Percentiles rank a stretch among this genome's conserved stretches.
Evolutionary conservation across 2,329 filamentous ascomycete species (phyloP).

Genomic region (Lasiodiplodia hormozganensis): DNA sequence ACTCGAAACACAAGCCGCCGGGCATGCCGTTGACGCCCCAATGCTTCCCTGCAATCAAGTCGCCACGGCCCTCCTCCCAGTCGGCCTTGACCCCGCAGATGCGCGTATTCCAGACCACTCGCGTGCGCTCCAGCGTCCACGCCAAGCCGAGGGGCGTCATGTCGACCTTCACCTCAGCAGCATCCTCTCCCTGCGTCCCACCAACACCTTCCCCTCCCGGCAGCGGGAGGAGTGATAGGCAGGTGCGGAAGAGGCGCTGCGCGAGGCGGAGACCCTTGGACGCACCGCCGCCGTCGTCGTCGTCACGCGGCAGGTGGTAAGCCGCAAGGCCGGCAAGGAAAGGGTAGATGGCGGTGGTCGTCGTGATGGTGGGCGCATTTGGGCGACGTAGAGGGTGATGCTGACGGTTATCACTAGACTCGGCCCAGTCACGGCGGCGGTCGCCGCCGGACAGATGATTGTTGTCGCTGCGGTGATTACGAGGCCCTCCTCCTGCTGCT

Average conservation of each 20-base stretch:
- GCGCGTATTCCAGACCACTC: conserved; percentile 24
- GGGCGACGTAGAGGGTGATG: no score
- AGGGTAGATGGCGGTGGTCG: background rate
- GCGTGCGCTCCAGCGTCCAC: conserved; percentile 17
- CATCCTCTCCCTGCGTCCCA: background rate
- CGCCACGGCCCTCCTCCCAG: background rate
- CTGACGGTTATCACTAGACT: no score
- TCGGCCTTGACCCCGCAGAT: conserved; percentile 3
- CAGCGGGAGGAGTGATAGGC: conserved; percentile 3
- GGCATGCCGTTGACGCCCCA: conserved; percentile 21
- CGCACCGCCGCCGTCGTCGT: background rate
- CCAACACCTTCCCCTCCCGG: background rate
- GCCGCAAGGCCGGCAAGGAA: conserved; percentile 24
- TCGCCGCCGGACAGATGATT: background rate
- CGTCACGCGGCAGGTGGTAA: conserved; percentile 15
- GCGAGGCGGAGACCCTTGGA: background rate
- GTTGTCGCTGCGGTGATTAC: background rate
- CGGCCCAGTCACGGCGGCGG: no score
- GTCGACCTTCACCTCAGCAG: background rate
- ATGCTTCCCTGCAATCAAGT: background rate
- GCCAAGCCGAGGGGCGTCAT: background rate
- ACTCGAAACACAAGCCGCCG: background rate
- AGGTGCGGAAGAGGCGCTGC: background rate
- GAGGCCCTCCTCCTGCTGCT: background rate
- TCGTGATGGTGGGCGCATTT: background rate